Percentiles rank a stretch among this genome's conserved stretches.
phyloP scores from a whole-genome alignment of 306 rosid species.

The Prinsepia uniflora region DNA sequence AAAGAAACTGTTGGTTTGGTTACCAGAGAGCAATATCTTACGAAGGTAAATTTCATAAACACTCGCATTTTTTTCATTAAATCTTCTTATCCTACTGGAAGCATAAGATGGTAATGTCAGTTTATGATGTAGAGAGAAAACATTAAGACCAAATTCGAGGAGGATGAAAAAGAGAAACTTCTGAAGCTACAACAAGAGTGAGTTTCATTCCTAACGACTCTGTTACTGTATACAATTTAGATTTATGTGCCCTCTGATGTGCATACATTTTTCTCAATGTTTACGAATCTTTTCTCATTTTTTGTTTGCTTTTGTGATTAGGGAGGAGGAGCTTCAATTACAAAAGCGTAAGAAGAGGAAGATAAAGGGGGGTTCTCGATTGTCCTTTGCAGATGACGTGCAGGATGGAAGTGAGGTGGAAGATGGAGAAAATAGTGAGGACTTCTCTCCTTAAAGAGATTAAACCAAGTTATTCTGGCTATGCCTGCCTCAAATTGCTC shows the following conservation, averaged over 20 bases:
- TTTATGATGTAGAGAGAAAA: conserved; percentile 61
- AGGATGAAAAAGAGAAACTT: conserved; percentile 98
- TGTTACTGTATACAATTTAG: neutral
- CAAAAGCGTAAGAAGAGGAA: conserved; percentile 89
- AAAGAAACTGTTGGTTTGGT: conserved; percentile 96
- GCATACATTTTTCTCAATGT: neutral
- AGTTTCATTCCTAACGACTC: conserved; percentile 12
- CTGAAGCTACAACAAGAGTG: conserved; percentile 91
- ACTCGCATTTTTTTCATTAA: neutral
- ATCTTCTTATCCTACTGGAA: neutral
- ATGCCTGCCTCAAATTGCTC: neutral
- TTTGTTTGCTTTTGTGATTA: conserved; percentile 15
- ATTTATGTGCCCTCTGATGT: neutral
- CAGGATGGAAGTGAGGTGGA: conserved; percentile 78
- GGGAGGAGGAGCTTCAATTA: conserved; percentile 88
- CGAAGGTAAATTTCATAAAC: conserved; percentile 55
- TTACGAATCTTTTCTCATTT: neutral
- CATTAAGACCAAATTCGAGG: conserved; percentile 87
- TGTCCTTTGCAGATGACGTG: conserved; percentile 83
- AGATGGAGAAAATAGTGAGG: conserved; percentile 47
- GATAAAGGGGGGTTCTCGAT: conserved; percentile 69
- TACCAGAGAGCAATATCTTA: conserved; percentile 88
- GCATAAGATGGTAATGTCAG: neutral
- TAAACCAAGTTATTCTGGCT: neutral
- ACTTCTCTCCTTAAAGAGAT: neutral